Base-by-base conservation (phyloP, 441 rosid genomes). In the Corymbia citriodora region DNA sequence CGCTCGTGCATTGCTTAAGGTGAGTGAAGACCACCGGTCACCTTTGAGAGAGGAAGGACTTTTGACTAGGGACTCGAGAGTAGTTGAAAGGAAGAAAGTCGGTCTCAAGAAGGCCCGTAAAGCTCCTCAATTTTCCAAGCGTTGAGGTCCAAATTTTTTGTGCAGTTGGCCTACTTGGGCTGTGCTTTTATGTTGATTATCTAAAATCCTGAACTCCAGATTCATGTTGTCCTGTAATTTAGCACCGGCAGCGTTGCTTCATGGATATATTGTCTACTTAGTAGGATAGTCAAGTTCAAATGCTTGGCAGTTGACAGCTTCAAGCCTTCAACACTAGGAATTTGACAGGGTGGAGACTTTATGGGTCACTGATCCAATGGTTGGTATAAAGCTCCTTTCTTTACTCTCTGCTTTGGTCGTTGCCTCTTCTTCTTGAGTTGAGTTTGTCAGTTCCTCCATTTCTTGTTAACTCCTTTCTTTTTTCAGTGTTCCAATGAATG, bases 101-200 rank as follows among this genome's bases (percentile, higher is more conserved):
- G 99, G 99, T 68, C 99, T 97, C 92, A 95, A 98, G 94, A 97
- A 98, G 92, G 99, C 99, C 9, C 99, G 99, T 59, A 98, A 98
- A 94, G 98, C 99, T 68, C 99, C 98, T 27, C 98, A 97, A 87
- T 97, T 53, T 91, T 97, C 99, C 87, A 97, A 98, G 92, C 99
- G 99, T 94, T 97, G 93, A 94, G 87, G 55, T 90, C 87, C 88
- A 65, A 87, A 19, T 88, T 59, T 79, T 79, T 79, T 79, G 52
- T 79, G 85, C n/a, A 48, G 85, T 21, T 45, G n/a, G n/a, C n/a
- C n/a, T 79, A 27, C 85, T 48, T 23, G 85, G 52, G 45, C 85
- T 7, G 10, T 79, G 85, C 18, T 79, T 72, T 40, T 79, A n/a
- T 23, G 10, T 45, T 40, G 16, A 45, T 79, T 79, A 79, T 21